Evolutionary conservation across 2,329 filamentous ascomycete species (phyloP), one percentile per base, ranked within the genome.

Genomic region (Xenoacremonium recifei): DNA sequence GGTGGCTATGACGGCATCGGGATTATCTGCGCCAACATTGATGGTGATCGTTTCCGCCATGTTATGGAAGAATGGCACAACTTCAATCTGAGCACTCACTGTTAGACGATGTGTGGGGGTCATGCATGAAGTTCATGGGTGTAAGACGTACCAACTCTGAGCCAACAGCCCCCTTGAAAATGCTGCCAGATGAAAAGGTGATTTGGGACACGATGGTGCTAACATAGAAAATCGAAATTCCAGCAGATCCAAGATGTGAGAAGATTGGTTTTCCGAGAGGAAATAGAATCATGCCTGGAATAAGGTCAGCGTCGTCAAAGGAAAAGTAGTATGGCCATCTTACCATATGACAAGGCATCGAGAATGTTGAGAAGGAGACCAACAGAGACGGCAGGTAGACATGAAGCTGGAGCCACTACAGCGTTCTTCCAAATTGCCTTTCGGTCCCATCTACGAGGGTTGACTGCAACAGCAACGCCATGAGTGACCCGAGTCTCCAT

Each of bases 211-310:
- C 79, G 49, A 99, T 96, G 43, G 91, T 96, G 74, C 91, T 96
- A 54, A 99, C 88, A 64, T 97, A 99, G 70, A 97, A 99, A 67
- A 99, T 96, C 1, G 93, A 96, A 42, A 99, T 96, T 18, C 93
- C 93, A 42, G 96, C 92, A 1, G 92, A 85, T 2, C 92, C 93
- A 6, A 97, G 80, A 48, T 85, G 79, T 20, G 85, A 80, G 63
- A 99, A 99, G 16, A 96, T 78, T 6, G 88, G 82, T 49, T 88
- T 86, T 6, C 92, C 91, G 1, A 99, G 75, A 0, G 93, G 93
- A 53, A 99, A 99, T 11, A 99, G 70, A 57, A 96, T 96, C 87
- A 95, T 93, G 55, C 88, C 82, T 84, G 31, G 35, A 20, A n/a
- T n/a, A n/a, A 18, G 40, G 47, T 53, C 45, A 58, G 45, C 29